These are phyloP conservation scores for Coniochaeta prunicola DNA, from an alignment of 2,329 filamentous ascomycete species.

Conservation along the genomic window DNA sequence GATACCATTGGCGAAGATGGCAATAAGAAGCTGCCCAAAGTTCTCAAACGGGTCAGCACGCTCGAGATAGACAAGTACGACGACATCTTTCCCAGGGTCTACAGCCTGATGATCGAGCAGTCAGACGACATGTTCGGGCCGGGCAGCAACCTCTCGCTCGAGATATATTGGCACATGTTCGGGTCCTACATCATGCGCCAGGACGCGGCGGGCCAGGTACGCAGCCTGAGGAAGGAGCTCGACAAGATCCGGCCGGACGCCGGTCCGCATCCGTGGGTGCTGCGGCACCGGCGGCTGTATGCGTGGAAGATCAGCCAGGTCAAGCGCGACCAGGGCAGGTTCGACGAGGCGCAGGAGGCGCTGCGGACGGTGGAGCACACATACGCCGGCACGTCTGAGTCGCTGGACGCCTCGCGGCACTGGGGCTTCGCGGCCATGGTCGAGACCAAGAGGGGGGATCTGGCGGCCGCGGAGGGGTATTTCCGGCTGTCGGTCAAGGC, in stretches of 20 bases:
- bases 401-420: constrained; percentile 1
- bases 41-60: not conserved
- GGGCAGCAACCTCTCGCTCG: constrained; percentile 2
- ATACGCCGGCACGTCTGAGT: not conserved
- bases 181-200: constrained; percentile 1
- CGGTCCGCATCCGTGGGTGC: not conserved
- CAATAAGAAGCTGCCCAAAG: not conserved
- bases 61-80: constrained; percentile 2
- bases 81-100: constrained; percentile 1
- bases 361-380: constrained; percentile 1
- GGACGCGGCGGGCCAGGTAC: not conserved
- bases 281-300: constrained; percentile 3
- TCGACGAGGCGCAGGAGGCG: constrained; percentile 3
- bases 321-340: not conserved
- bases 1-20: not conserved
- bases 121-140: constrained; percentile 2
- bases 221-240: constrained; percentile 2
- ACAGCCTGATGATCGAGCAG: constrained; percentile 2
- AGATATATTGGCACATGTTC: constrained; percentile 3
- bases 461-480: not conserved
- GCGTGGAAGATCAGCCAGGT: constrained; percentile 5
- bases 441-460: not conserved
- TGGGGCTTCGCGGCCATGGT: constrained; percentile 1
- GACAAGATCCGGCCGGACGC: constrained; percentile 1
- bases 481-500: constrained; percentile 3